Conservation (phyloP, 2,329 filamentous ascomycete species). For the Aureobasidium mangrovei region DNA sequence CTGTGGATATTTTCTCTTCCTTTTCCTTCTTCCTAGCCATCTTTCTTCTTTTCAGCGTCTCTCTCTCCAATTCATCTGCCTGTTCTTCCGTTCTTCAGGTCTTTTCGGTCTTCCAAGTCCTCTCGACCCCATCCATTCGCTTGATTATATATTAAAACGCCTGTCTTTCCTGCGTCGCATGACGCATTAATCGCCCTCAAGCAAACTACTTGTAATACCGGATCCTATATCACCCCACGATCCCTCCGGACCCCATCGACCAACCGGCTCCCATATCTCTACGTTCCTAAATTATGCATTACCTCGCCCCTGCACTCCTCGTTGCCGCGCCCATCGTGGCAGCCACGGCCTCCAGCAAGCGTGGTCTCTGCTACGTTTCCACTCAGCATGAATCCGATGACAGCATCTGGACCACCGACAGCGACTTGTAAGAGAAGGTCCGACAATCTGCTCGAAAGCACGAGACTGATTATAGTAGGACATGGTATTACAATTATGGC, state of each 20-base stretch:
- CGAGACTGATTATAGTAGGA: slow-evolving; percentile 23
- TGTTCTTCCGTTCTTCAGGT: not conserved
- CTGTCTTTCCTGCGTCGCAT: not conserved
- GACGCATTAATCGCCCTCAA: not conserved
- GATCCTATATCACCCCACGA: not conserved
- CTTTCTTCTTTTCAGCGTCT: not conserved
- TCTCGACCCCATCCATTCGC: slow-evolving; percentile 1
- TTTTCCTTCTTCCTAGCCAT: not conserved
- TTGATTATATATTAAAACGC: slow-evolving; percentile 3
- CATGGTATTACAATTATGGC: slow-evolving; percentile 82
- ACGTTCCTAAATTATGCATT: slow-evolving; percentile 8
- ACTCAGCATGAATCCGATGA: slow-evolving; percentile 53
- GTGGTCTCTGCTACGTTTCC: slow-evolving; percentile 59
- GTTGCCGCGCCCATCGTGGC: slow-evolving; percentile 13
- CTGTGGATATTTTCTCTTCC: not conserved
- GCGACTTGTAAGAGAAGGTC: slow-evolving; percentile 37
- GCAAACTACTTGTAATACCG: not conserved
- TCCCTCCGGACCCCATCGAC: not conserved
- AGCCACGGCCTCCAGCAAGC: slow-evolving; percentile 46
- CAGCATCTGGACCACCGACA: slow-evolving; percentile 51
- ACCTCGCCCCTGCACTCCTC: not conserved
- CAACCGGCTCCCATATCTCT: not conserved
- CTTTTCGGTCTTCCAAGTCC: not conserved
- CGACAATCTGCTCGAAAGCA: not conserved
- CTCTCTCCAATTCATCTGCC: too few species aligned